Evolutionary conservation across 331 rosid species (phyloP).

Genomic region (Spiraea crenata): DNA sequence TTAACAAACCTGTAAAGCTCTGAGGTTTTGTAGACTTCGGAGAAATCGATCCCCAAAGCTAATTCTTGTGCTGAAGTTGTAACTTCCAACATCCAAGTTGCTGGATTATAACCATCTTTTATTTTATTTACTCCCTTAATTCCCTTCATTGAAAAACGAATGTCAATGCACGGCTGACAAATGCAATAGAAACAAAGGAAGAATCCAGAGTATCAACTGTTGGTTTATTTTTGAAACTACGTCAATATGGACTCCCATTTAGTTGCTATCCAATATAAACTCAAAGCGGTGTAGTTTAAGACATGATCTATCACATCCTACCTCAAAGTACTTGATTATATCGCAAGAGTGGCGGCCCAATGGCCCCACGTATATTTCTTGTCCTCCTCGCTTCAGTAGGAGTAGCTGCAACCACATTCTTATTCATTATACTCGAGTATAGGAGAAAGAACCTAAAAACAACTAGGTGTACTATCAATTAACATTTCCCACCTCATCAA

Average conservation of each 20-base stretch:
- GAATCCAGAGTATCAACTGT: too few species aligned
- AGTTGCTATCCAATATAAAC: too few species aligned
- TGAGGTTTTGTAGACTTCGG: slow-evolving; percentile 35
- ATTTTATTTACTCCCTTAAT: slow-evolving; percentile 37
- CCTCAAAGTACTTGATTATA: slow-evolving; percentile 75
- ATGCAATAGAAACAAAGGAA: not conserved
- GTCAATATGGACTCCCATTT: too few species aligned
- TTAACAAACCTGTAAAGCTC: slow-evolving; percentile 35
- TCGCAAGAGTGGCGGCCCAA: slow-evolving; percentile 66
- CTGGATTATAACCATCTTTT: slow-evolving; percentile 41
- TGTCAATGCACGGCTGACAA: not conserved
- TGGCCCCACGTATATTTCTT: slow-evolving; percentile 79
- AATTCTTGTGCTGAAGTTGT: slow-evolving; percentile 42
- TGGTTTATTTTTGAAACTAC: not conserved
- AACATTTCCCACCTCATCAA: too few species aligned
- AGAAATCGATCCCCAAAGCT: slow-evolving; percentile 40
- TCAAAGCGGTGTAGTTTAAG: too few species aligned
- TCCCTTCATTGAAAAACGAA: slow-evolving; percentile 36
- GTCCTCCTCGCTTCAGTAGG: slow-evolving; percentile 81
- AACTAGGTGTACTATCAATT: not conserved
- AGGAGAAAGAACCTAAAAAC: not conserved
- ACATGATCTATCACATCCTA: slow-evolving; percentile 16
- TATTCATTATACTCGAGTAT: slow-evolving; percentile 16
- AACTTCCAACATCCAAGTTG: slow-evolving; percentile 60
- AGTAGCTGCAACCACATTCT: slow-evolving; percentile 51